Conservation (phyloP, 768 basidiomycete genomes). For the Suillus weaverae region DNA sequence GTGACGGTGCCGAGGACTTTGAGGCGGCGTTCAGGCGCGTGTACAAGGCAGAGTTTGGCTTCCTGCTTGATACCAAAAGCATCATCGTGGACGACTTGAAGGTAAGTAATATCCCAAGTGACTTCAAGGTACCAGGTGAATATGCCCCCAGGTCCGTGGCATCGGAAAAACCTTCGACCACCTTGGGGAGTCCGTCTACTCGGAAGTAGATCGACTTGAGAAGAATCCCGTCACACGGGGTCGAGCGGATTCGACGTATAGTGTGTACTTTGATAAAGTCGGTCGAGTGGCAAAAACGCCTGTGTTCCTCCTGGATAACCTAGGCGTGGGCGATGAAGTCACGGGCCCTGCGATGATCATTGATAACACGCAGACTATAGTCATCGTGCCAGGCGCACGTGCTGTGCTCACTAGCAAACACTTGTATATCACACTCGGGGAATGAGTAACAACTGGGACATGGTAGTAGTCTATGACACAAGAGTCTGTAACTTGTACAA, state of each 20-base stretch:
- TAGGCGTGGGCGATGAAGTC: conserved; percentile 70
- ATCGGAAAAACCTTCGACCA: conserved; percentile 88
- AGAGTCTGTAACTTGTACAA: neutral
- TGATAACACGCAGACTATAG: conserved; percentile 93
- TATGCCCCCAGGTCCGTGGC: conserved; percentile 63
- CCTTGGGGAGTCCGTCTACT: conserved; percentile 76
- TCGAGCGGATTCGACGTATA: conserved; percentile 53
- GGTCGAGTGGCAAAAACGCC: conserved; percentile 80
- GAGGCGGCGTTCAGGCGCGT: conserved; percentile 74
- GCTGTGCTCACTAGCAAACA: conserved; percentile 71
- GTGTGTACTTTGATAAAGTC: conserved; percentile 80
- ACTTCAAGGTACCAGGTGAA: neutral
- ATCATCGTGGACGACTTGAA: conserved; percentile 93
- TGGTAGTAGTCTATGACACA: neutral
- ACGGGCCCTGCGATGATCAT: conserved; percentile 92
- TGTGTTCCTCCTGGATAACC: conserved; percentile 66
- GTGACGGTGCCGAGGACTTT: conserved; percentile 68
- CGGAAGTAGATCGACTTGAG: conserved; percentile 61
- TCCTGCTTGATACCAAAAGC: conserved; percentile 79
- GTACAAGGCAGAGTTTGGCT: conserved; percentile 90
- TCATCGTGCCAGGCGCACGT: conserved; percentile 73
- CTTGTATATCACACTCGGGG: conserved; percentile 48
- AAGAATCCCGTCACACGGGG: conserved; percentile 37
- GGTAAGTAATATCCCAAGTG: conserved; percentile 35
- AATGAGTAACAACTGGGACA: neutral